These are phyloP conservation scores for Conidiobolus incongruus DNA, from an alignment of 371 early-diverging fungal genomes.

Conservation along the genomic window DNA sequence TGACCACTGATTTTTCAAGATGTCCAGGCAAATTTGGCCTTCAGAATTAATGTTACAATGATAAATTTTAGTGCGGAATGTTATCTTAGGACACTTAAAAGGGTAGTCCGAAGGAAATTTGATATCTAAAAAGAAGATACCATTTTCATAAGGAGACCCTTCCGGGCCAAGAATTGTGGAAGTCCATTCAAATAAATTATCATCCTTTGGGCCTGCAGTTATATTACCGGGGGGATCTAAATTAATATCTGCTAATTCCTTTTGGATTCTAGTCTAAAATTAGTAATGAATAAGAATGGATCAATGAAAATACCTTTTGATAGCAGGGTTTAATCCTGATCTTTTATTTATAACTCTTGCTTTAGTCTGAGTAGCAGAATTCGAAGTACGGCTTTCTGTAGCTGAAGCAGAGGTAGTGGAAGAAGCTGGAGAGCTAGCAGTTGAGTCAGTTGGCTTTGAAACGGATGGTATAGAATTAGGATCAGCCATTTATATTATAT, in stretches of 20 bases:
- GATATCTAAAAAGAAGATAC: conserved; percentile 61
- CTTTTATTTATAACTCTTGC: not conserved
- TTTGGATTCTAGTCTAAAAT: conserved; percentile 44
- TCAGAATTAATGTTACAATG: conserved; percentile 89
- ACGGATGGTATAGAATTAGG: not conserved
- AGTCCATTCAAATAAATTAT: conserved; percentile 89
- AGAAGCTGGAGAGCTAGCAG: not conserved
- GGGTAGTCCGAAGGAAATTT: conserved; percentile 76
- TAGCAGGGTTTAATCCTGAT: not conserved
- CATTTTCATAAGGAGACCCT: conserved; percentile 53
- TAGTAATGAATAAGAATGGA: not conserved
- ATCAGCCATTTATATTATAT: too few species aligned
- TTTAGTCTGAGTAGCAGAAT: not conserved
- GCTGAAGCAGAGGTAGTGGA: not conserved
- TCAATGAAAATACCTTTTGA: not conserved
- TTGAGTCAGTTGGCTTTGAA: not conserved
- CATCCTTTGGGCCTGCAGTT: conserved; percentile 92
- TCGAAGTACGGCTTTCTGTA: conserved; percentile 2
- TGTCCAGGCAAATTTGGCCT: conserved; percentile 83
- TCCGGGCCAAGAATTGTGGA: conserved; percentile 84
- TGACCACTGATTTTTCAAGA: conserved; percentile 86
- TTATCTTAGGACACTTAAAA: conserved; percentile 77
- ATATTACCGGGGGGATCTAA: conserved; percentile 87
- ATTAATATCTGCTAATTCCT: conserved; percentile 85
- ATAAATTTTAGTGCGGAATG: conserved; percentile 78